Conservation (phyloP, 768 basidiomycete species). For the Phlebiopsis flavidoalba region DNA sequence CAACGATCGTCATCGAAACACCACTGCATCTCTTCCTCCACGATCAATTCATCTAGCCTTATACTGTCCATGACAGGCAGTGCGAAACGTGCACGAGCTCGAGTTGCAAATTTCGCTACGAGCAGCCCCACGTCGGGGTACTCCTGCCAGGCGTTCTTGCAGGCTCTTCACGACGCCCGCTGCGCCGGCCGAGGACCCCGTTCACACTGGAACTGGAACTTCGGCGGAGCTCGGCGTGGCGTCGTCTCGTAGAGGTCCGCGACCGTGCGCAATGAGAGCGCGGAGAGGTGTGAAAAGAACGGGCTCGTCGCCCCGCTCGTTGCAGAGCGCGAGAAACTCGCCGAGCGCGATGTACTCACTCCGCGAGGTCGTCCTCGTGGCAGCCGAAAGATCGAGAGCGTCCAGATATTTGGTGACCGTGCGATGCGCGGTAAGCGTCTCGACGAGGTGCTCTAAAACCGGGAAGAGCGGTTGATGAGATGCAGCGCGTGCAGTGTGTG, state of each 20-base stretch:
- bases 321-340: conserved; percentile 47
- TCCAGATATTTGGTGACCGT: conserved; percentile 53
- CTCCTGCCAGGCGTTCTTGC: neutral
- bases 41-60: neutral
- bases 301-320: conserved; percentile 33
- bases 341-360: conserved; percentile 51
- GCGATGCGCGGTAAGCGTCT: conserved; percentile 54
- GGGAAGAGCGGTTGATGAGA: conserved; percentile 60
- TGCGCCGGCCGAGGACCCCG: neutral
- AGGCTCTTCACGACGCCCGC: neutral
- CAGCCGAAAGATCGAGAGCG: conserved; percentile 51
- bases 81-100: neutral
- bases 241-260: conserved; percentile 28
- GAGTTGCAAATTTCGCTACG: neutral
- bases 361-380: conserved; percentile 57
- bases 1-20: neutral
- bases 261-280: conserved; percentile 41
- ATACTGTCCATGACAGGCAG: neutral
- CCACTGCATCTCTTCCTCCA: neutral
- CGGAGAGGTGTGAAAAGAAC: conserved; percentile 45
- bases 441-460: conserved; percentile 50
- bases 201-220: conserved; percentile 1
- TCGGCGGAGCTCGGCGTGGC: neutral
- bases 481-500: conserved; percentile 48
- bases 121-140: neutral